Conservation (phyloP, 2,329 filamentous ascomycete genomes). For the Phoma sp. region DNA sequence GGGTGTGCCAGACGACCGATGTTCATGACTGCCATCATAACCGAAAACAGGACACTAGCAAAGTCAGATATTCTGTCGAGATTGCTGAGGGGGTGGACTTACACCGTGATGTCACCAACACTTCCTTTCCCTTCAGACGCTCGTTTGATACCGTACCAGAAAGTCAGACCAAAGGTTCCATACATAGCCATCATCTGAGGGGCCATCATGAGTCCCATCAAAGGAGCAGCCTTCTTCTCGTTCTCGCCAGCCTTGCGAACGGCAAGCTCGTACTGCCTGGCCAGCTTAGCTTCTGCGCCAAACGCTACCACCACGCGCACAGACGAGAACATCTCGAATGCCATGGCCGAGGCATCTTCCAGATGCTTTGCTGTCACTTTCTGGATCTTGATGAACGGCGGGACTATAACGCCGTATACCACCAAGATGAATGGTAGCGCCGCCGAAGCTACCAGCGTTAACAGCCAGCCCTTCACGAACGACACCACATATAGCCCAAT, state of each 20-base stretch:
- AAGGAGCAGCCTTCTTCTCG: slow-evolving; percentile 35
- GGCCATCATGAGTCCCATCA: slow-evolving; percentile 44
- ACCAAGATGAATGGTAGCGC: slow-evolving; percentile 50
- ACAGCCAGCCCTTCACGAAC: slow-evolving; percentile 59
- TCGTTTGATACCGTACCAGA: slow-evolving; percentile 49
- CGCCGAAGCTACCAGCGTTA: slow-evolving; percentile 58
- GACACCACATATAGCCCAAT: slow-evolving; percentile 53
- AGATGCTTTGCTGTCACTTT: slow-evolving; percentile 39
- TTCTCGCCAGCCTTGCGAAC: slow-evolving; percentile 32
- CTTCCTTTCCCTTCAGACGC: slow-evolving; percentile 37
- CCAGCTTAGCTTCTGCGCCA: slow-evolving; percentile 45
- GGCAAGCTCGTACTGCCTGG: slow-evolving; percentile 34
- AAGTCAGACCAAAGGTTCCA: slow-evolving; percentile 46
- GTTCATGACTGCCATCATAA: slow-evolving; percentile 47
- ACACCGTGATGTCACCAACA: slow-evolving; percentile 45
- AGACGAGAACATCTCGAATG: slow-evolving; percentile 49
- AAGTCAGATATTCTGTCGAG: neutral
- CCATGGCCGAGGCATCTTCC: slow-evolving; percentile 45
- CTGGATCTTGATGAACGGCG: slow-evolving; percentile 42
- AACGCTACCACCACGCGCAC: slow-evolving; percentile 47
- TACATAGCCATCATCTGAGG: slow-evolving; percentile 46
- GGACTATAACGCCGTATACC: slow-evolving; percentile 36
- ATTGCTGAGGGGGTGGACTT: neutral
- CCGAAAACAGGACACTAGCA: slow-evolving; percentile 46
- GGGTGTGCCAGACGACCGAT: slow-evolving; percentile 41